Evolutionary conservation across 495 filamentous ascomycete genomes (phyloP).

Genomic region (Penicillium robsamsonii): DNA sequence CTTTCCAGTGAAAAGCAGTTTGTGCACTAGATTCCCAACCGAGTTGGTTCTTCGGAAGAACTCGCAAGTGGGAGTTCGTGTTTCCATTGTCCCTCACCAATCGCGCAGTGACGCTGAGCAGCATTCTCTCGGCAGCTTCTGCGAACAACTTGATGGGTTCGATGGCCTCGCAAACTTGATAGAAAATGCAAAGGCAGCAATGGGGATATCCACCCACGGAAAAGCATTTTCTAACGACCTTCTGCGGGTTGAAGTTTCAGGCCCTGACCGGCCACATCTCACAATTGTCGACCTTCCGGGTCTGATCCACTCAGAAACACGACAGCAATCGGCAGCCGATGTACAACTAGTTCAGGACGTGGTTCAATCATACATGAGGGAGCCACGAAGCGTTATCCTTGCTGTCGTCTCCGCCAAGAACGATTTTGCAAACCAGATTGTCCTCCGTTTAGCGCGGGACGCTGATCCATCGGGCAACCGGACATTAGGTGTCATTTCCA

Average conservation of each 20-base stretch:
- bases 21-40: slow-evolving; percentile 59
- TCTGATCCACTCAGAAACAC: slow-evolving; percentile 48
- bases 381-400: slow-evolving; percentile 50
- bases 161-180: slow-evolving; percentile 40
- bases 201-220: slow-evolving; percentile 46
- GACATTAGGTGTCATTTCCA: slow-evolving; percentile 54
- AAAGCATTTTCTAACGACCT: slow-evolving; percentile 48
- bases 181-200: slow-evolving; percentile 48
- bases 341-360: slow-evolving; percentile 45
- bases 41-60: slow-evolving; percentile 54
- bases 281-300: slow-evolving; percentile 59
- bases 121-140: slow-evolving; percentile 28
- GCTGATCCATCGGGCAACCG: slow-evolving; percentile 43
- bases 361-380: slow-evolving; percentile 51
- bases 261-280: slow-evolving; percentile 51
- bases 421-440: slow-evolving; percentile 49
- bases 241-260: slow-evolving; percentile 51
- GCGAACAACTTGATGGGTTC: slow-evolving; percentile 34
- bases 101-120: slow-evolving; percentile 26
- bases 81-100: slow-evolving; percentile 39
- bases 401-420: slow-evolving; percentile 53
- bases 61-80: slow-evolving; percentile 22
- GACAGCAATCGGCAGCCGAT: slow-evolving; percentile 45
- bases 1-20: slow-evolving; percentile 52
- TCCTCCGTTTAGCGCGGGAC: slow-evolving; percentile 43